Conservation (phyloP, 495 filamentous ascomycete species). For the Penicillium dipodomyicola region DNA sequence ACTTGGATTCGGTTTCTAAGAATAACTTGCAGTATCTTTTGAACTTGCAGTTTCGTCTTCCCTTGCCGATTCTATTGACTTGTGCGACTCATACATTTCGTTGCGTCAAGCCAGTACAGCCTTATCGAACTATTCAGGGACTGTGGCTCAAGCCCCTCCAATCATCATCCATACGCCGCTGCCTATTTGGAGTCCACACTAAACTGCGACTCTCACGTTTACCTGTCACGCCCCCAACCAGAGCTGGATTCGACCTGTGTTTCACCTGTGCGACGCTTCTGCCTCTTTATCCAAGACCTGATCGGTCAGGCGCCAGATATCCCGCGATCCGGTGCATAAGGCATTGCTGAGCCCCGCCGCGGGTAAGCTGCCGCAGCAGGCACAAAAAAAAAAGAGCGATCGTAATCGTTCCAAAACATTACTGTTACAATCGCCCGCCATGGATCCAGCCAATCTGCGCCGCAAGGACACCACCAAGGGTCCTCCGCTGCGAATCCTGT, state of each 20-base stretch:
- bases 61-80: background rate
- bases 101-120: background rate
- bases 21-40: conserved; percentile 6
- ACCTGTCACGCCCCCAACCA: conserved; percentile 14
- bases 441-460: conserved; percentile 46
- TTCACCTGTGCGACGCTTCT: conserved; percentile 19
- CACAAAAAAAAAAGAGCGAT: conserved; percentile 21
- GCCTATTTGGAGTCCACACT: conserved; percentile 17
- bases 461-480: conserved; percentile 94
- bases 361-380: conserved; percentile 29
- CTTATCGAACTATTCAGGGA: conserved; percentile 12
- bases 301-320: conserved; percentile 26
- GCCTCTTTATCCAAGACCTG: conserved; percentile 12
- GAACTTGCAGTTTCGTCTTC: background rate
- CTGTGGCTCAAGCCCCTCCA: conserved; percentile 17
- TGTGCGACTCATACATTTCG: background rate
- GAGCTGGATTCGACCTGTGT: conserved; percentile 16
- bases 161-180: conserved; percentile 22
- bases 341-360: conserved; percentile 31
- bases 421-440: conserved; percentile 19
- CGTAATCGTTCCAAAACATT: conserved; percentile 15
- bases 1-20: conserved; percentile 25
- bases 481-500: conserved; percentile 86
- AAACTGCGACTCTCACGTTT: conserved; percentile 10
- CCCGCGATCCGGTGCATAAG: conserved; percentile 29